These are phyloP conservation scores for Perkinsus marinus DNA, from an alignment of 169 alveolate genomes.

Conservation along the genomic window DNA sequence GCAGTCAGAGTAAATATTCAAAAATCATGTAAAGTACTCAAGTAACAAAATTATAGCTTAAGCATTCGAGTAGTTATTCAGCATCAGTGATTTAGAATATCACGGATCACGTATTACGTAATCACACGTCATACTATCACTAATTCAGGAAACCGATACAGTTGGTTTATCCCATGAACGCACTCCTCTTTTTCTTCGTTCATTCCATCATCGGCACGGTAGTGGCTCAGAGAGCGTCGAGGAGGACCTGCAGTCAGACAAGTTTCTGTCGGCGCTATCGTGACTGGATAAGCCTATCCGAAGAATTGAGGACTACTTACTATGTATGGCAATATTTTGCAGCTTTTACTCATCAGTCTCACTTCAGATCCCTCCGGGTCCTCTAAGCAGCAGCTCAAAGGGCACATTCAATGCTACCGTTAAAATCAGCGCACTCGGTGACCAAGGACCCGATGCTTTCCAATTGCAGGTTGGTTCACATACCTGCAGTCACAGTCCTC, in stretches of 20 bases:
- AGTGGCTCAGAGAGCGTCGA: no score
- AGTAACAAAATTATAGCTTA: no score
- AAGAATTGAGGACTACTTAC: neutral
- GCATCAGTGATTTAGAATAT: no score
- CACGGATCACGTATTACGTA: no score
- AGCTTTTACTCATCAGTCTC: neutral
- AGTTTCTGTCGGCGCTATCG: neutral
- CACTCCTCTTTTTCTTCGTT: no score
- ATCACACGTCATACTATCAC: no score
- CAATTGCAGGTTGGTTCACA: neutral
- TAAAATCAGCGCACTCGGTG: neutral
- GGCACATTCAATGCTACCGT: neutral
- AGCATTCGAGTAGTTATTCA: no score
- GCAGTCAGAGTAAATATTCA: no score
- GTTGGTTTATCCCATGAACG: no score
- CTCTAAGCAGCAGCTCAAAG: neutral
- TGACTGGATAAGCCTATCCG: neutral
- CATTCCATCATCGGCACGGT: no score
- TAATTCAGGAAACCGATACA: no score
- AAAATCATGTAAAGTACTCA: no score
- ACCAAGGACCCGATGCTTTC: neutral
- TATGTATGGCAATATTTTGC: neutral
- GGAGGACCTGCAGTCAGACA: neutral
- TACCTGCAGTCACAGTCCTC: neutral
- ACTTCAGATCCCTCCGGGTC: neutral